Conservation (phyloP, 2,329 filamentous ascomycete genomes). For the Arthroderma sp. region DNA sequence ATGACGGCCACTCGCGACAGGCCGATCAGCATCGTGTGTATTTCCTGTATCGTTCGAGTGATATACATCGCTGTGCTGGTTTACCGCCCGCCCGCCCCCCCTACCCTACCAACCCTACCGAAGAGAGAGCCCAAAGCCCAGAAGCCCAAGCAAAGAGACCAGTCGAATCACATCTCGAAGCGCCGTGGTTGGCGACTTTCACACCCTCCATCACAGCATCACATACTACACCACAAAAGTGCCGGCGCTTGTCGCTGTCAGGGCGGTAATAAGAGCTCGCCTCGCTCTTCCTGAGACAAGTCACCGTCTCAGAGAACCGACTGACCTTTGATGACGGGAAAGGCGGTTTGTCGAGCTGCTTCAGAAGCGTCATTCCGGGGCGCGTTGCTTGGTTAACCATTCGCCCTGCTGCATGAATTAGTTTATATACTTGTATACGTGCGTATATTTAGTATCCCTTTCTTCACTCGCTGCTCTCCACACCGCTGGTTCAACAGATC, state of each 20-base stretch:
- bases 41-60: not conserved
- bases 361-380: not conserved
- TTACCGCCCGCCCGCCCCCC: no score
- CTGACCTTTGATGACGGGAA: not conserved
- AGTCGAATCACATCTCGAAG: conserved; percentile 2
- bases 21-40: not conserved
- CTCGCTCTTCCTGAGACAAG: not conserved
- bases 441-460: not conserved
- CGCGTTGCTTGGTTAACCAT: conserved; percentile 3
- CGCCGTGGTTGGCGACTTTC: not conserved
- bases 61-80: no score
- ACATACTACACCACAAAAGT: not conserved
- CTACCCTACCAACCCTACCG: not conserved
- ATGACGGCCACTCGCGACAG: not conserved
- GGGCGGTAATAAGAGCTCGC: not conserved
- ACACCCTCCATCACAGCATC: not conserved
- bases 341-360: not conserved
- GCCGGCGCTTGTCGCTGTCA: conserved; percentile 2
- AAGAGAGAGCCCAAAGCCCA: no score
- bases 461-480: not conserved
- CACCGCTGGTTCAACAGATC: not conserved
- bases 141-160: not conserved
- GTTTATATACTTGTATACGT: not conserved
- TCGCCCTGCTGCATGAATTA: not conserved
- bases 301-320: not conserved